Base-by-base conservation (phyloP, 768 basidiomycete genomes). In the Bullera alba region DNA sequence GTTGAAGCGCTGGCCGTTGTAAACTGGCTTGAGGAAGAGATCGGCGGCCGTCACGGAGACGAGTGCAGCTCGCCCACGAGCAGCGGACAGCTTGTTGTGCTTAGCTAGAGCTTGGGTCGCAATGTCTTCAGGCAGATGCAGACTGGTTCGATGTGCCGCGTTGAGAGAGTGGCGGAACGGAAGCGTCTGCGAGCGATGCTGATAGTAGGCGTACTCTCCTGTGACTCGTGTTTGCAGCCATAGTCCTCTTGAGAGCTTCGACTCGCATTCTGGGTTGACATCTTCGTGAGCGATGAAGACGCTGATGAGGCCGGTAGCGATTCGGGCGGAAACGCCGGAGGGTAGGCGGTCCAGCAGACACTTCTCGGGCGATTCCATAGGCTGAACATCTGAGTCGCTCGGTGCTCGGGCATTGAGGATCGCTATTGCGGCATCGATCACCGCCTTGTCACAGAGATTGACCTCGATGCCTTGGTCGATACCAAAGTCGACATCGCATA, bases 261-360 rank as follows among this genome's bases (percentile, higher is more conserved):
- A 70, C 32, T 79, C 78, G 47, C 84, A 84, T 0, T 77, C 72
- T 0, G 86, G 86, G 54, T 87, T 87, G 47, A 90, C 77, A 67
- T 93, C 91, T 29, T 79, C 79, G n/a, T 83, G 80, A 5, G 86
- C 85, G 44, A 89, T 65, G 50, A 86, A 81, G 8, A 86, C 62
- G 23, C 83, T 80, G 39, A 85, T 74, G 29, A 79, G 79, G 1
- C 77, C 79, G 37, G 91, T 56, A 0, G 85, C 78, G 28, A 84
- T 19, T 25, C 82, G 79, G 21, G 78, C 59, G 5, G 77, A 75
- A 26, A 84, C 56, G 1, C 87, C 86, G 10, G 75, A 66, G 2
- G 82, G 81, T 19, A 85, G 70, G 27, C 67, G 58, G 43, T 76
- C 74, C 48, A 75, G 57, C 16, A 72, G 42, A 26, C 52, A 37